These are phyloP conservation scores for Aschersonia sp. DNA, from an alignment of 2,329 filamentous ascomycete genomes.

Conservation along the genomic window DNA sequence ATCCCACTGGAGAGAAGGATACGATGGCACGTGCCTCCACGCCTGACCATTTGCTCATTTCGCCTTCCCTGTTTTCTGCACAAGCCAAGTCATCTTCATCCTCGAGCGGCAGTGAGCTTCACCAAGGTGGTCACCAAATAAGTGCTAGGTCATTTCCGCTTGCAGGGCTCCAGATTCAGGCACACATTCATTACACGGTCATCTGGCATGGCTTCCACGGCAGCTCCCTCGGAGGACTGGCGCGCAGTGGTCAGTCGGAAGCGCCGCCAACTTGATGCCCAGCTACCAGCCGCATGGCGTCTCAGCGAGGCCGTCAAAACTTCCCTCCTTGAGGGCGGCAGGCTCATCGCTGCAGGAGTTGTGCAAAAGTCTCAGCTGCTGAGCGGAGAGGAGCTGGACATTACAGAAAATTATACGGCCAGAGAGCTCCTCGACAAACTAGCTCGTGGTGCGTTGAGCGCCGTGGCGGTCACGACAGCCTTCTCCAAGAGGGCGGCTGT, in stretches of 20 bases:
- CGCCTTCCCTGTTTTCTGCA: too few species aligned
- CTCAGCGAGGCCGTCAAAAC: neutral
- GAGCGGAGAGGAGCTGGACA: conserved; percentile 22
- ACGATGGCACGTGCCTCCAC: too few species aligned
- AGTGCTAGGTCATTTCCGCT: too few species aligned
- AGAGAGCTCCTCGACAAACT: conserved; percentile 20
- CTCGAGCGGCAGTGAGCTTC: too few species aligned
- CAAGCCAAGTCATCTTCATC: too few species aligned
- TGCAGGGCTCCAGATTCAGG: too few species aligned
- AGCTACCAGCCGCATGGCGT: conserved; percentile 3
- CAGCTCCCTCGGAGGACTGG: neutral
- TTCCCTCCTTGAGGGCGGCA: neutral
- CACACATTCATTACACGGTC: neutral
- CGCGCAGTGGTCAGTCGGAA: neutral
- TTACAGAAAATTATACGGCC: conserved; percentile 27
- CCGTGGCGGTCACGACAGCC: conserved; percentile 20
- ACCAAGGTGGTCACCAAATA: too few species aligned
- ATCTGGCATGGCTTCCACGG: neutral
- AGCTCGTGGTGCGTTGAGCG: conserved; percentile 14
- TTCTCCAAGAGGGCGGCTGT: conserved; percentile 15
- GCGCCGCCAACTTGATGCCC: neutral
- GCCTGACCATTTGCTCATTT: too few species aligned
- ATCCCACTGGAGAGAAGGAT: too few species aligned
- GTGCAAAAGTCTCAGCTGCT: conserved; percentile 20
- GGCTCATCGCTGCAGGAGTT: conserved; percentile 4